Base-by-base conservation (phyloP, 306 rosid species). In the Begonia masoniana region DNA sequence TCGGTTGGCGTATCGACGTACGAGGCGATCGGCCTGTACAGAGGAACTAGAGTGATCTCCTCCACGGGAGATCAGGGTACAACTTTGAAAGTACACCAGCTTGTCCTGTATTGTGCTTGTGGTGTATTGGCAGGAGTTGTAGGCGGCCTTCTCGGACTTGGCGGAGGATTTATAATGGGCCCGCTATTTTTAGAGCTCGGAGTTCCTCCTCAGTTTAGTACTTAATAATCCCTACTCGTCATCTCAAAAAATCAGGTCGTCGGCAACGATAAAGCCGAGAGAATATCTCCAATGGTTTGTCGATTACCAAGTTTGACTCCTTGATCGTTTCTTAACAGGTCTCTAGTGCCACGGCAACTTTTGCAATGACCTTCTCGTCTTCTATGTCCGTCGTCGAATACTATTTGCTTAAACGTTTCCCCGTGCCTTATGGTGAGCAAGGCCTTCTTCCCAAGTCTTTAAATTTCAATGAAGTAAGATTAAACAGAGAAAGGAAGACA, bases 311-410 rank as follows among this genome's bases (percentile, higher is more conserved):
- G 16, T 13, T 15, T 16, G 36, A 17, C 19, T 52, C 36, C 12
- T 10, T 50, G 4, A 5, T 5, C 14, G 61, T 58, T 13, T 47
- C 53, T 63, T 31, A 31, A 72, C 75, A 91, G 97, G 97, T 91
- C 48, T 81, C 97, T 15, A 91, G 96, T 11, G 97, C 97, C 63
- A 74, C 96, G 11, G 97, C 97, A 41, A 91, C 96, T 1, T 85
- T 91, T 63, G 96, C 86, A 58, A 91, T 85, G 97, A 81, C 80
- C 47, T 91, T 91, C 73, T 91, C 97, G 15, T 85, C 97, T 13
- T 91, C 97, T 9, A 91, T 91, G 96, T 91, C 97, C 53, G 97
- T 91, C 7, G 79, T 91, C 56, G 84, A 91, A 74, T 91, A 91
- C 74, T 86, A 83, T 62, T 77, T 91, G 24, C 74, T 91, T 17